phyloP scores from a whole-genome alignment of 192 early-diverging fungal species.

The Coemansia sp. region DNA sequence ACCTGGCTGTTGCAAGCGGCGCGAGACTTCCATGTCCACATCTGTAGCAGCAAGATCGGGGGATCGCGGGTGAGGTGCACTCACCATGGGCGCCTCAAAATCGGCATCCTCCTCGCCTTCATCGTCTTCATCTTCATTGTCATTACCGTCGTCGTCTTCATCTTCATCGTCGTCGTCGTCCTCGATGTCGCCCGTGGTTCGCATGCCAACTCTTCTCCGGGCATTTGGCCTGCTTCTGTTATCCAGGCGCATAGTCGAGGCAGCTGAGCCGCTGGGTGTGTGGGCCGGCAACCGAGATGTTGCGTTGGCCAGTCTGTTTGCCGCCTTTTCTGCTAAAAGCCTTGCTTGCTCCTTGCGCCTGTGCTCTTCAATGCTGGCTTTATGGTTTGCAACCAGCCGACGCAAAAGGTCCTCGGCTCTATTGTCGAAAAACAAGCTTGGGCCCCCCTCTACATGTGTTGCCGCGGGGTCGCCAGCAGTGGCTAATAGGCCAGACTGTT shows the following conservation, averaged over 20 bases:
- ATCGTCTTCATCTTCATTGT: conserved; percentile 6
- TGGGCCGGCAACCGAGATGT: too few species aligned
- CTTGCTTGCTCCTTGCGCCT: conserved; percentile 7
- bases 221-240: not conserved
- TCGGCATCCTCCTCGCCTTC: conserved; percentile 44
- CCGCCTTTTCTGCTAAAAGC: not conserved
- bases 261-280: not conserved
- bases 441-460: not conserved
- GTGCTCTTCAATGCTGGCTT: conserved; percentile 5
- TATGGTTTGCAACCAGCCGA: conserved; percentile 20
- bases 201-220: not conserved
- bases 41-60: not conserved
- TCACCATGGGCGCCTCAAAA: conserved; percentile 37
- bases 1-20: not conserved
- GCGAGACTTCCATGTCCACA: not conserved
- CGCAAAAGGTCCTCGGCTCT: conserved; percentile 30
- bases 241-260: not conserved
- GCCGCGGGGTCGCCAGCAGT: not conserved
- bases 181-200: not conserved
- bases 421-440: conserved; percentile 26
- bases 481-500: conserved; percentile 1
- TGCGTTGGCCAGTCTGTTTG: not conserved
- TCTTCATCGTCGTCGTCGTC: conserved; percentile 7
- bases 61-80: conserved; percentile 1
- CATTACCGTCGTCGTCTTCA: not conserved